These are phyloP conservation scores for Sarcomyxa edulis DNA, from an alignment of 768 basidiomycete species.

Conservation along the genomic window DNA sequence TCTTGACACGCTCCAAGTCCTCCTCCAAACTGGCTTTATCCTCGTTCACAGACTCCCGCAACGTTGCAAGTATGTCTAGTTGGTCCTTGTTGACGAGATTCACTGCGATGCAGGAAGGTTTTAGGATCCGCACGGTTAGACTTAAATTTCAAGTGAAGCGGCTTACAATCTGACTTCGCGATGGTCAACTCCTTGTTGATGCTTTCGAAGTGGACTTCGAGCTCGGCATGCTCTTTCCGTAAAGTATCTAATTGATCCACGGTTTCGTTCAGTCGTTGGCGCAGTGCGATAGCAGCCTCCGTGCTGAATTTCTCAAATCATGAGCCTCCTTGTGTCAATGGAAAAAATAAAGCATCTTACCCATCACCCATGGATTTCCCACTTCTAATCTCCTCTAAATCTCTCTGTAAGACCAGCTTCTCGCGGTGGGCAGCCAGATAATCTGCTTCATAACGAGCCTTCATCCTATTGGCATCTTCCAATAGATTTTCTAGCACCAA, in stretches of 20 bases:
- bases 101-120: constrained; percentile 45
- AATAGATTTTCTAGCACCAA: constrained; percentile 88
- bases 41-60: constrained; percentile 85
- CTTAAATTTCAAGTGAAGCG: background rate
- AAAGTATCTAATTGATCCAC: constrained; percentile 74
- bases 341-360: constrained; percentile 33
- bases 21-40: constrained; percentile 75
- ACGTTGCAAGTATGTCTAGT: constrained; percentile 77
- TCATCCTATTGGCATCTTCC: constrained; percentile 89
- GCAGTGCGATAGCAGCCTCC: constrained; percentile 84
- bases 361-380: constrained; percentile 83
- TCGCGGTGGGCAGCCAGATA: constrained; percentile 82
- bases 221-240: constrained; percentile 60
- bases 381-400: constrained; percentile 84
- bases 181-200: constrained; percentile 67
- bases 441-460: constrained; percentile 82
- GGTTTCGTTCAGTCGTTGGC: constrained; percentile 83
- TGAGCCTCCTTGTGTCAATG: background rate
- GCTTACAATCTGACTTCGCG: constrained; percentile 81
- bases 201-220: constrained; percentile 65
- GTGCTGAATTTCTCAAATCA: constrained; percentile 41
- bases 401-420: constrained; percentile 71
- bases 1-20: constrained; percentile 59
- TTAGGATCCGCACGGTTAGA: no score
- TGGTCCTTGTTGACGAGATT: constrained; percentile 92